Percentiles rank a stretch among this genome's conserved stretches.
Evolutionary conservation across 768 basidiomycete species (phyloP).

Genomic region (Coprinopsis cinerea): DNA sequence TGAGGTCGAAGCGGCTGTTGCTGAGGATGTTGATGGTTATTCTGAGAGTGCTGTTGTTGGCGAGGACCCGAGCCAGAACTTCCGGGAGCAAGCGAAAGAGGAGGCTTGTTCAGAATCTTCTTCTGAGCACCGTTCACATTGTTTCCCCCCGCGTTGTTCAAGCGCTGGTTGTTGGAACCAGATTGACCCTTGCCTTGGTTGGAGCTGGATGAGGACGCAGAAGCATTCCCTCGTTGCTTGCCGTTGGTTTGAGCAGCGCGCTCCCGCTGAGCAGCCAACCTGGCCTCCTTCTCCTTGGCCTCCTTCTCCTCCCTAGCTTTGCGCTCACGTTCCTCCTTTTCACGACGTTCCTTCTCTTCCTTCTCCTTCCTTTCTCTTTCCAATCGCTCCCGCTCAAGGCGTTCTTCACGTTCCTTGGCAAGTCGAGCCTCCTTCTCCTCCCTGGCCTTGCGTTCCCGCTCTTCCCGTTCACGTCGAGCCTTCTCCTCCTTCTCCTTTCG

Average conservation of each 20-base stretch:
- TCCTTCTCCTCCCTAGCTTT: constrained; percentile 22
- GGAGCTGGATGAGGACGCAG: constrained; percentile 28
- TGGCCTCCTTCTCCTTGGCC: constrained; percentile 43
- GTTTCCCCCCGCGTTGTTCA: constrained; percentile 23
- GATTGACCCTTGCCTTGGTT: constrained; percentile 27
- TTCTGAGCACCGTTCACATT: constrained; percentile 43
- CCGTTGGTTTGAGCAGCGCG: constrained; percentile 22
- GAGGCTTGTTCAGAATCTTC: constrained; percentile 52
- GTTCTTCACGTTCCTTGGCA: constrained; percentile 59
- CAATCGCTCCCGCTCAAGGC: constrained; percentile 38
- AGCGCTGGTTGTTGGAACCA: constrained; percentile 36
- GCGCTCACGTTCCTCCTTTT: constrained; percentile 24
- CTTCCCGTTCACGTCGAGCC: constrained; percentile 65
- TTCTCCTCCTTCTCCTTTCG: constrained; percentile 71
- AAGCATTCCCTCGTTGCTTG: constrained; percentile 41
- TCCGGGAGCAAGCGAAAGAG: constrained; percentile 18
- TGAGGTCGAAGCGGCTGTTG: constrained; percentile 31
- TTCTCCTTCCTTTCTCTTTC: constrained; percentile 39
- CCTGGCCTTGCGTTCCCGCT: constrained; percentile 61
- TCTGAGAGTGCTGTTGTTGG: constrained; percentile 13
- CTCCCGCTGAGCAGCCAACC: constrained; percentile 20
- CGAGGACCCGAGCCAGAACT: constrained; percentile 9
- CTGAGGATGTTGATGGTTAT: constrained; percentile 20
- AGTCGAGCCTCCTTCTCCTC: constrained; percentile 63
- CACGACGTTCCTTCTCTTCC: constrained; percentile 28